Base-by-base conservation (phyloP, 2,329 filamentous ascomycete species). In the Aspergillus sp. region DNA sequence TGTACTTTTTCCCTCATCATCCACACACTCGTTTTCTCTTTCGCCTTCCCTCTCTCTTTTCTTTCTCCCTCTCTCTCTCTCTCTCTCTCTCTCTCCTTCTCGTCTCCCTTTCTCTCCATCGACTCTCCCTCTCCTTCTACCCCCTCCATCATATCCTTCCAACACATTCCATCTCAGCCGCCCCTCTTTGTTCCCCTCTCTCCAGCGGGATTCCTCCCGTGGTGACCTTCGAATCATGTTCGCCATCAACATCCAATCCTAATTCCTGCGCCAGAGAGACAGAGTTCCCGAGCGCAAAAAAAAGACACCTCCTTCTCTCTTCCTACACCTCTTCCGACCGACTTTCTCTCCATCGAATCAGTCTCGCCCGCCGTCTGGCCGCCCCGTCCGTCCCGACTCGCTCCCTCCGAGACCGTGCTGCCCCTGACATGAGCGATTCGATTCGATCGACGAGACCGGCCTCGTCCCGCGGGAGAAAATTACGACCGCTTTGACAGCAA, bases 361-460 rank as follows among this genome's bases (percentile, higher is more conserved):
- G 9, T 8, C 24, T 26, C 8, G 7, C 3, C 24, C 8, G 24
- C 40, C 36, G 40, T 35, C 45, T 54, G 32, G 10, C 14, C 6
- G 3, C 10, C 35, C 35, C 7, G 35, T 38, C 35, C 35, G 10
- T 11, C 6, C 35, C 35, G 35, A 26, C 24, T 38, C 45, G 46
- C 51, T 35, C 41, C 47, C 35, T 33, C 47, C 52, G 47, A 43
- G 19, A 45, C 33, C 6, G 35, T 36, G 14, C 35, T 14, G 38
- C 54, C 52, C 58, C 55, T 63, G 60, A 59, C 55, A 63, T 63
- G 59, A 57, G 16, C 51, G 44, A 54, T 47, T 59, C 52, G 54
- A 54, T 35, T 54, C 52, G 42, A 60, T 26, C 49, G 20, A 41
- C 45, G 35, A 38, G 20, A 24, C 14, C 35, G 19, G n/a, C 45